Evolutionary conservation across 768 basidiomycete genomes (phyloP), one percentile per base, ranked within the genome.

Genomic region (Gautieria morchelliformis): DNA sequence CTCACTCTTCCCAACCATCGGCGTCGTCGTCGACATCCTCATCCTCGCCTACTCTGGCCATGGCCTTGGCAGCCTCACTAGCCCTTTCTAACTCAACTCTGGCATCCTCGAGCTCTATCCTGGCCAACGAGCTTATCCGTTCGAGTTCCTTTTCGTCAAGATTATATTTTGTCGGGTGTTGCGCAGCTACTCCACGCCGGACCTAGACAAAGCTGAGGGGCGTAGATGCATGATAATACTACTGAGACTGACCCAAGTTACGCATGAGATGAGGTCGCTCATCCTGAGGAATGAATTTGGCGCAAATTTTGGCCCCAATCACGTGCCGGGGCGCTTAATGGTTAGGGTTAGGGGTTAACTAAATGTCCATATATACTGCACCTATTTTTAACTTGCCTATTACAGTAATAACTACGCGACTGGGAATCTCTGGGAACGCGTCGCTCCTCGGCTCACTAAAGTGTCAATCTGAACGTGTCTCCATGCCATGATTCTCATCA

Each of bases 81-180:
- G 89, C 89, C 27, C 84, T 79, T 73, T 89, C 83, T 17, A 94
- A 78, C 69, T 94, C 93, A 62, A 82, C 74, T 56, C 84, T 83
- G 9, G 93, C 93, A 74, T 93, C 92, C 61, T 95, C 93, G 32
- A 95, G 80, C 66, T 93, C 87, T 58, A 93, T 87, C 53, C 83
- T 74, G 14, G 93, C 92, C 24, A 99, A 78, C 20, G 85, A 78
- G 62, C 91, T 92, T 51, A 98, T 90, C 24, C 96, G 83, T 66
- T 87, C 83, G 12, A 98, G 76, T 70, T 99, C 96, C 52, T 81
- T 73, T 65, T 94, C 90, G 65, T 96, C 92, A 32, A 98, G 82
- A 52, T 87, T 78, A 70, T 98, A 98, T 74, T 89, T 92, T 66
- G 75, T 71, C 1, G 96, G 95, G 62, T 93, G 79, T 47, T 77